A percentile compares a stretch with the other conserved stretches of the same genome.
Evolutionary conservation across 768 basidiomycete genomes (phyloP).

Genomic region (Amanita jacksonii): DNA sequence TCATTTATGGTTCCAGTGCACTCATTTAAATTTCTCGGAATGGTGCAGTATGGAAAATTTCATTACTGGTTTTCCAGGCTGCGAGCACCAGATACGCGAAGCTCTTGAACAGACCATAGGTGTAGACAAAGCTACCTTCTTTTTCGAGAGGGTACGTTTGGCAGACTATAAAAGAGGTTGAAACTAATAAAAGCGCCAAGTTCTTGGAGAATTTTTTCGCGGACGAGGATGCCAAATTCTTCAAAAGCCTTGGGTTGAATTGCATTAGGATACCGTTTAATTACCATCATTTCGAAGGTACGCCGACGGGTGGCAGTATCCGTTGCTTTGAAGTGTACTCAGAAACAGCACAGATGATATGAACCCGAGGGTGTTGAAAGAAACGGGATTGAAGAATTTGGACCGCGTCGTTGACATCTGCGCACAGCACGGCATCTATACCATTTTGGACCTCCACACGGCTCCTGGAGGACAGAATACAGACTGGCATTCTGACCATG

Average conservation of each 20-base stretch:
- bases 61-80: slow-evolving; percentile 72
- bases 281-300: slow-evolving; percentile 64
- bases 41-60: slow-evolving; percentile 63
- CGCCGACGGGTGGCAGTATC: too few relatives aligned
- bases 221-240: slow-evolving; percentile 67
- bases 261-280: slow-evolving; percentile 71
- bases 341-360: slow-evolving; percentile 40
- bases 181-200: slow-evolving; percentile 23
- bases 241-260: slow-evolving; percentile 71
- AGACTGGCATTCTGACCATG: slow-evolving; percentile 76
- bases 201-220: slow-evolving; percentile 81
- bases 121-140: slow-evolving; percentile 57
- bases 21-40: too few relatives aligned
- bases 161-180: background rate
- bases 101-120: slow-evolving; percentile 61
- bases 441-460: slow-evolving; percentile 75
- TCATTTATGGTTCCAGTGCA: background rate
- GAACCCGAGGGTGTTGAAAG: slow-evolving; percentile 70
- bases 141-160: slow-evolving; percentile 67
- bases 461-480: slow-evolving; percentile 67
- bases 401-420: slow-evolving; percentile 74
- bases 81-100: slow-evolving; percentile 70
- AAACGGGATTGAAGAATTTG: slow-evolving; percentile 70
- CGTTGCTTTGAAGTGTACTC: too few relatives aligned
- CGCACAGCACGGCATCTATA: slow-evolving; percentile 67